These are phyloP conservation scores for Cordyceps tenuipes DNA, from an alignment of 2,329 filamentous ascomycete genomes.

Conservation along the genomic window DNA sequence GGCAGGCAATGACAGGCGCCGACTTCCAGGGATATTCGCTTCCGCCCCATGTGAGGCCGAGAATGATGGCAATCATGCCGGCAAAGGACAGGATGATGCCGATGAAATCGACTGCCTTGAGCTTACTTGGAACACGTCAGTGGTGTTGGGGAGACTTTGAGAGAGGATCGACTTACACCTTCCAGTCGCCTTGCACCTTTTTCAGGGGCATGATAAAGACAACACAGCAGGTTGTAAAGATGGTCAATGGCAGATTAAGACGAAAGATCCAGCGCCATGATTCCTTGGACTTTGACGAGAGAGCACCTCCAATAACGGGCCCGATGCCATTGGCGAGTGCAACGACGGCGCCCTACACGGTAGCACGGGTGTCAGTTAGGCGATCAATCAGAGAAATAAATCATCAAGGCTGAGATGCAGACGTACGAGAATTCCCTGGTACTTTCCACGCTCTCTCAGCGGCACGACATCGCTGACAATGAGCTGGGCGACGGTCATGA, in stretches of 20 bases:
- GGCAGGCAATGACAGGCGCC: conserved; percentile 43
- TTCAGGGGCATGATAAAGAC: conserved; percentile 50
- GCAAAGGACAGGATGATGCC: conserved; percentile 38
- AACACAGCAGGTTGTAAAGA: conserved; percentile 36
- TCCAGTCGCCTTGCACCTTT: conserved; percentile 44
- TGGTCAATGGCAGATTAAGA: conserved; percentile 44
- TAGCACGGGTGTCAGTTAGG: not conserved
- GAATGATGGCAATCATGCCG: conserved; percentile 37
- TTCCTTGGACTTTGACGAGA: conserved; percentile 35
- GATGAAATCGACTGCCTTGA: conserved; percentile 43
- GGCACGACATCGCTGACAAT: conserved; percentile 64
- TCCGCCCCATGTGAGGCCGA: conserved; percentile 52
- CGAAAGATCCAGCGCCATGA: conserved; percentile 48
- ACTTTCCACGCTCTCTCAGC: conserved; percentile 60
- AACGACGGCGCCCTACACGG: conserved; percentile 35
- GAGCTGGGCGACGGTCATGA: conserved; percentile 62
- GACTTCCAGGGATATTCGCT: conserved; percentile 49
- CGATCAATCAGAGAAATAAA: too few species aligned
- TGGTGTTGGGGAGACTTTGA: too few species aligned
- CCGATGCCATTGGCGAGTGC: conserved; percentile 47
- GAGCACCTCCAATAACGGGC: conserved; percentile 43
- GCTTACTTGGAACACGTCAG: conserved; percentile 26
- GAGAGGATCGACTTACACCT: conserved; percentile 26
- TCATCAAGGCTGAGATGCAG: not conserved
- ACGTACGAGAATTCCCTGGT: conserved; percentile 52